These are phyloP conservation scores for Hibiscus mutabilis DNA, from an alignment of 345 rosid genomes.

Conservation along the genomic window DNA sequence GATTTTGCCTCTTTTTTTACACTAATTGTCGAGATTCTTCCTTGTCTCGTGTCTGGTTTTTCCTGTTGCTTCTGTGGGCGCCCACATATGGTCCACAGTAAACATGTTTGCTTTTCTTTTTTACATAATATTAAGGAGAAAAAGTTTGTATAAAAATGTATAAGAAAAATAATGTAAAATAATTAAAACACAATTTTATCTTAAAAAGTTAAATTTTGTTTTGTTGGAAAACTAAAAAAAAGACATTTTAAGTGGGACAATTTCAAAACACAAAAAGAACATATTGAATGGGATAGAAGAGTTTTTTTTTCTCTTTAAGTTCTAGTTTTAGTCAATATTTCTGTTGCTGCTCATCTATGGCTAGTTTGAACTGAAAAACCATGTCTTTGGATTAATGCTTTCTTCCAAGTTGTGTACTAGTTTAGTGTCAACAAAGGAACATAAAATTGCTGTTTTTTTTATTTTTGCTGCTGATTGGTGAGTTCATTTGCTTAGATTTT, in stretches of 20 bases:
- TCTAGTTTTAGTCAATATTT: not conserved
- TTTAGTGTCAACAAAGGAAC: not conserved
- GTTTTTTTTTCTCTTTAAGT: not conserved
- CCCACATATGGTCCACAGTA: not conserved
- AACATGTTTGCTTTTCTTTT: not conserved
- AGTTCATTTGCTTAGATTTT: not conserved
- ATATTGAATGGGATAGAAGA: too few relatives aligned
- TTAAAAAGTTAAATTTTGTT: too few relatives aligned
- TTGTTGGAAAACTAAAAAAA: too few relatives aligned
- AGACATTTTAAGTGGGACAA: too few relatives aligned
- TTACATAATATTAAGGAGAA: too few relatives aligned
- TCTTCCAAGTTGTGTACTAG: not conserved
- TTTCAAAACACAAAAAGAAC: too few relatives aligned
- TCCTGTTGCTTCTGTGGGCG: not conserved
- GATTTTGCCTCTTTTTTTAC: not conserved
- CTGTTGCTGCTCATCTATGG: not conserved
- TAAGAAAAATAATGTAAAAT: too few relatives aligned
- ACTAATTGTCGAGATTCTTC: not conserved
- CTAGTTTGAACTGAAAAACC: not conserved
- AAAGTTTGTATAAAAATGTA: too few relatives aligned
- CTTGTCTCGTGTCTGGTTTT: not conserved
- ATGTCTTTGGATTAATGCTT: not conserved
- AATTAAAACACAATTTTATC: too few relatives aligned
- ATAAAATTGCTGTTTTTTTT: not conserved
- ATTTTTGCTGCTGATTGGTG: not conserved